Base-by-base conservation (phyloP, 352 stramenopile genomes). In the Phytopythium litorale region DNA sequence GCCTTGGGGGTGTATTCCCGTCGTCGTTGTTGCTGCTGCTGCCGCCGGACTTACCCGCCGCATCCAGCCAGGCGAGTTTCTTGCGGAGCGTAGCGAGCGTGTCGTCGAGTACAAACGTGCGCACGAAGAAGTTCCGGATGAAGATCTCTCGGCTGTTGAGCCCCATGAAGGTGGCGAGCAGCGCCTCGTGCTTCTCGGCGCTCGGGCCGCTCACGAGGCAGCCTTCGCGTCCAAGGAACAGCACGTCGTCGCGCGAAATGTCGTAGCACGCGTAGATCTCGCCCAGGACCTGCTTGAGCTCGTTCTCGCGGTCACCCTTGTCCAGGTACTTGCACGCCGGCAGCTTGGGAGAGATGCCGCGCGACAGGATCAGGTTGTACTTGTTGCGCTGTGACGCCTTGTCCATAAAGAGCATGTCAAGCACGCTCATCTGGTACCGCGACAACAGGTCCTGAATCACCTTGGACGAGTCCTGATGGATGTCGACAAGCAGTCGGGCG, bases 241-340 rank as follows among this genome's bases (percentile, higher is more conserved):
- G 68, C 9, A 96, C 92, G 65, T 97, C 95, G 74, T 98, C 89
- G 53, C 98, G 92, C 35, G 81, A 92, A 60, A 99, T 98, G 60
- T 98, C 95, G 63, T 98, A 98, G 9, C 90, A 89, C 40, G 87
- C 92, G 70, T 94, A 84, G 48, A 93, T 97, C 64, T 98, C 92
- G n/a, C 93, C 94, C 32, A 98, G 79, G 11, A 96, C 84, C 66
- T 97, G 87, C 72, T 98, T 98, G 40, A 99, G 82, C 66, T 98
- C 96, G 71, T 98, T 98, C 65, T 98, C 94, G 69, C 97, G 98
- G 67, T 98, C 92, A 38, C 91, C 93, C 60, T 96, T 95, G 70
- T 98, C 93, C 93, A 98, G 98, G 79, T 98, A 99, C 76, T 99
- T 96, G 60, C 97, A 81, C 0, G 92, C 94, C 37, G 94, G 97